A percentile compares a stretch with the other conserved stretches of the same genome.
These are phyloP conservation scores for Leptographium flavum DNA, from an alignment of 2,329 filamentous ascomycete species.

Conservation along the genomic window DNA sequence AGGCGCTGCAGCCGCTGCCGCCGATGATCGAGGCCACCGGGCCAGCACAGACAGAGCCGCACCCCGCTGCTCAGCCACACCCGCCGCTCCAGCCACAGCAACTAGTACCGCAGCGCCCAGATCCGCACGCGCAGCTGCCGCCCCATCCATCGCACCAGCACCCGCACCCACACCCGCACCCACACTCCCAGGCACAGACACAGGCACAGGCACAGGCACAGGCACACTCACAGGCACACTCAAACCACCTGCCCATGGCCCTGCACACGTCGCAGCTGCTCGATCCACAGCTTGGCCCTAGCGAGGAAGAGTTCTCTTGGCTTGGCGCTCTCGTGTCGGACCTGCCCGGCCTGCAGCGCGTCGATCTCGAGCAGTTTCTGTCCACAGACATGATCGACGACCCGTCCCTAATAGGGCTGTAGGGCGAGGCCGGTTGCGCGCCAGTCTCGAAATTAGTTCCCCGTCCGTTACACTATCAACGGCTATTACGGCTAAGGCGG, in stretches of 20 bases:
- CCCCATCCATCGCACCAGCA: conserved; percentile 13
- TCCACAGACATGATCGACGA: conserved; percentile 7
- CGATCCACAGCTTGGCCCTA: conserved; percentile 7
- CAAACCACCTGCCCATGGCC: background rate
- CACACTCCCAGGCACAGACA: background rate
- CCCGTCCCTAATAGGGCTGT: background rate
- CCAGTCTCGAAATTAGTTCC: no score
- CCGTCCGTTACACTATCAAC: no score
- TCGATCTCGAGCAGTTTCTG: conserved; percentile 28
- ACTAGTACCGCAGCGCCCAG: conserved; percentile 11
- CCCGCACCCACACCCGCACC: no score
- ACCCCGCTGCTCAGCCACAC: conserved; percentile 8
- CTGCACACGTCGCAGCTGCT: background rate
- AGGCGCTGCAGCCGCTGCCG: conserved; percentile 15
- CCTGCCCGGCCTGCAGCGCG: conserved; percentile 26
- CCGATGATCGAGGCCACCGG: no score
- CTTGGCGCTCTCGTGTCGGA: conserved; percentile 28
- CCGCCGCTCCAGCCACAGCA: conserved; percentile 12
- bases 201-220: background rate
- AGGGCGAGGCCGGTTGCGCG: no score
- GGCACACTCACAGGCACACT: background rate
- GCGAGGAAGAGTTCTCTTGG: conserved; percentile 24
- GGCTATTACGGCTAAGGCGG: no score
- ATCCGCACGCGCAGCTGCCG: background rate
- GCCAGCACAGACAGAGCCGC: no score